Evolutionary conservation across 768 basidiomycete species (phyloP), one percentile per base, ranked within the genome.

Genomic region (Flagelloscypha sp.): DNA sequence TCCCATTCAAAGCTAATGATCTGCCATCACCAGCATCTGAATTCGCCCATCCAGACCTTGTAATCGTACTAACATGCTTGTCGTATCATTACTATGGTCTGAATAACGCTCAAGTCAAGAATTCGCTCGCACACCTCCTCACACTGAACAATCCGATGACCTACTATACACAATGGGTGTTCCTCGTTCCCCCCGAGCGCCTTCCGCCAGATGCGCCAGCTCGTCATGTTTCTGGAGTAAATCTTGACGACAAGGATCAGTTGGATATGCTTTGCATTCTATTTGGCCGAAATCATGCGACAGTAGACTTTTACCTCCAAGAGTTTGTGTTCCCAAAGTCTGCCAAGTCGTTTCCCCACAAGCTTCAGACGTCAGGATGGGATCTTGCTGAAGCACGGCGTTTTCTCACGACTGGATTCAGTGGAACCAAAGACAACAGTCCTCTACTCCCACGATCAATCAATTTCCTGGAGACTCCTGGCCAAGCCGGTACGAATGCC

Each of bases 1-100:
- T 74, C 1, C 72, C 73, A 0, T 74, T 69, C 36, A 55, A 63
- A n/a, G 73, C 72, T 0, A 74, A 71, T 42, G 72, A 74, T 31
- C 51, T 62, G 4, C 72, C 73, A 0, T 53, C 67, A 9, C 40
- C 51, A 9, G 53, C 61, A 20, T 61, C 71, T 24, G 70, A 74
- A 31, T 74, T 74, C 30, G 68, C 66, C 5, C 72, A 74, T 43
- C 72, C 72, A 0, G 73, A 75, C 16, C 54, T 72, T 5, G 57
- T 61, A 0, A 52, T 74, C 32, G 37, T 53, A 9, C 48, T 74
- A 35, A 74, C 72, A 0, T 72, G 62, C 35, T 48, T 74, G 20
- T 58, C 57, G 1, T 74, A 73, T 36, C 72, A 73, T 33, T 73
- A 73, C 31, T 48, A 49, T 1, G 72, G 74, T 7, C 53, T 74